Evolutionary conservation across 1,139 yeast species (phyloP).

Genomic region (Candida neerlandica): DNA sequence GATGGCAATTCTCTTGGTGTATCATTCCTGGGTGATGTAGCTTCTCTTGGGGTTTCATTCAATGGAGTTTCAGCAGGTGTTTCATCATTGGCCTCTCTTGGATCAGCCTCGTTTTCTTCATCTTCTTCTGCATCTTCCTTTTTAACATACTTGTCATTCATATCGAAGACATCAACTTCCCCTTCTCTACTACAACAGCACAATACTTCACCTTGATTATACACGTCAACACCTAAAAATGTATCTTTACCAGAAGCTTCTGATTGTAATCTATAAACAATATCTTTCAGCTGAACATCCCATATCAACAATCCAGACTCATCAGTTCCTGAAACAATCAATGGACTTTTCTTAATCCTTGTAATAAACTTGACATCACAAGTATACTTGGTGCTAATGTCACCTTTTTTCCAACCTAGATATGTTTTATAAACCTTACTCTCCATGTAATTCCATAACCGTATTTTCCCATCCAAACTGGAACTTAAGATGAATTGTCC

Average conservation of each 20-base stretch:
- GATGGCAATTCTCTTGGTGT: constrained; percentile 6
- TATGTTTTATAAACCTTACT: constrained; percentile 80
- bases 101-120: not conserved
- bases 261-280: constrained; percentile 37
- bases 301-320: constrained; percentile 62
- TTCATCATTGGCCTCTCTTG: not conserved
- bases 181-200: constrained; percentile 40
- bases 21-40: constrained; percentile 4
- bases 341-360: constrained; percentile 27
- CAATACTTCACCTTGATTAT: constrained; percentile 38
- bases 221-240: constrained; percentile 51
- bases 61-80: constrained; percentile 1
- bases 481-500: constrained; percentile 79
- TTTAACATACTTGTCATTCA: constrained; percentile 19
- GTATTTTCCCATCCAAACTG: constrained; percentile 75
- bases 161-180: constrained; percentile 25
- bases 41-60: constrained; percentile 9
- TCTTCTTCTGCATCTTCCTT: not conserved
- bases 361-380: constrained; percentile 55
- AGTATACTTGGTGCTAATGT: constrained; percentile 46
- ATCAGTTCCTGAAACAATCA: constrained; percentile 71
- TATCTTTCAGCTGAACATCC: constrained; percentile 72
- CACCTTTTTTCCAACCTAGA: constrained; percentile 34
- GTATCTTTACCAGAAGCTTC: constrained; percentile 31
- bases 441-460: constrained; percentile 83